Evolutionary conservation across 2,329 filamentous ascomycete species (phyloP).

Genomic region (Microsporum audouinii): DNA sequence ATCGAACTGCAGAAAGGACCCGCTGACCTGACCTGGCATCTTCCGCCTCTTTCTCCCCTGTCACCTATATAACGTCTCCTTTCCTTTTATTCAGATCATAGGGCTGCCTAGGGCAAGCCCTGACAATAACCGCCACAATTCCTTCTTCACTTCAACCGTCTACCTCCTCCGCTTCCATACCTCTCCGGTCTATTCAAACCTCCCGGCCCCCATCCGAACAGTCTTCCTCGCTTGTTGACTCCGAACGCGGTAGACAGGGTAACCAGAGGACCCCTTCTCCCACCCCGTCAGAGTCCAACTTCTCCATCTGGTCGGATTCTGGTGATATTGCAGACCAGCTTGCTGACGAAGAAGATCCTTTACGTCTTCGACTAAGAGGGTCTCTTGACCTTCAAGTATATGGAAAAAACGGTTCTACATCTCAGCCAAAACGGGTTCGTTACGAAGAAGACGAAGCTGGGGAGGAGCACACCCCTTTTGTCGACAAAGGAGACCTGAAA

Average conservation of each 20-base stretch:
- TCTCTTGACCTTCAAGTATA: constrained; percentile 54
- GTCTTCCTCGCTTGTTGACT: constrained; percentile 29
- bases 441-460: constrained; percentile 45
- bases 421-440: constrained; percentile 54
- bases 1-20: neutral
- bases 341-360: constrained; percentile 68
- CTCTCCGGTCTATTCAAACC: constrained; percentile 58
- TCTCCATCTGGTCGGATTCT: constrained; percentile 84
- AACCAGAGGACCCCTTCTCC: constrained; percentile 44
- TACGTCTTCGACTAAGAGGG: constrained; percentile 57
- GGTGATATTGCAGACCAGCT: constrained; percentile 90
- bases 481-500: constrained; percentile 16
- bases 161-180: constrained; percentile 67
- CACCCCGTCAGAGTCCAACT: constrained; percentile 50
- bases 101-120: constrained; percentile 70
- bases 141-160: constrained; percentile 52
- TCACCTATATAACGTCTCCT: constrained; percentile 3
- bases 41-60: neutral
- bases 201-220: constrained; percentile 27
- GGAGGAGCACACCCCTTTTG: constrained; percentile 24
- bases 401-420: constrained; percentile 25
- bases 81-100: constrained; percentile 12
- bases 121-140: constrained; percentile 65
- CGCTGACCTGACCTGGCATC: neutral
- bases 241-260: constrained; percentile 38